Evolutionary conservation across 768 basidiomycete genomes (phyloP), one percentile per base, ranked within the genome.

Genomic region (Paxillus involutus): DNA sequence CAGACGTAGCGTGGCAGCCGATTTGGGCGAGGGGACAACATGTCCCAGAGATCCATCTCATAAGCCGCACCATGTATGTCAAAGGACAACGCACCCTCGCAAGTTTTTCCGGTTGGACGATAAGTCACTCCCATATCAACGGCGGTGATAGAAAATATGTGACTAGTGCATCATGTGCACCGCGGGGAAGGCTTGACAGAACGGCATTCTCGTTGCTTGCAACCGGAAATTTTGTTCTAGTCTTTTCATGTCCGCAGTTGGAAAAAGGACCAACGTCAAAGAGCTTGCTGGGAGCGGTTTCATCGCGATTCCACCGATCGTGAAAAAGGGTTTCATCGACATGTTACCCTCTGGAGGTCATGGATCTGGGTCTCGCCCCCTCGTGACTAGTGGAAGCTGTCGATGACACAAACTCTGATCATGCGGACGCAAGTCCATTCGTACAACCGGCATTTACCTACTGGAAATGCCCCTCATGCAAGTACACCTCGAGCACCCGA

Each of bases 371-470:
- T 13, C 13, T 13, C 37, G 13, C 16, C 37, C 11, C 2, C 37
- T 13, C 13, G 37, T 13, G 4, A 14, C 13, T n/a, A 17, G 12
- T 35, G 14, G 35, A 35, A 35, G 61, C 68, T 35, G n/a, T 58
- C 13, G 68, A 70, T 12, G 70, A 72, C 21, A 41, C 48, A 26
- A 64, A 52, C 46, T 44, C 64, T 44, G 68, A 72, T 37, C 71
- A 6, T 3, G 69, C 42, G 70, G 68, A 44, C 71, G 65, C 49
- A 72, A 71, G 53, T 48, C 60, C 43, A 72, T 35, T 50, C 59
- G 13, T 59, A 69, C 49, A 58, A 55, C 51, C 69, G 71, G n/a
- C 53, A 56, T 40, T 49, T 55, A 30, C 45, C 41, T 26, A 26
- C 2, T 26, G 26, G 6, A 69, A 68, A 61, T 59, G 59, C 26